Evolutionary conservation across 2,329 filamentous ascomycete species (phyloP), one percentile per base, ranked within the genome.

Genomic region (Ophiostoma himal-ulmi): DNA sequence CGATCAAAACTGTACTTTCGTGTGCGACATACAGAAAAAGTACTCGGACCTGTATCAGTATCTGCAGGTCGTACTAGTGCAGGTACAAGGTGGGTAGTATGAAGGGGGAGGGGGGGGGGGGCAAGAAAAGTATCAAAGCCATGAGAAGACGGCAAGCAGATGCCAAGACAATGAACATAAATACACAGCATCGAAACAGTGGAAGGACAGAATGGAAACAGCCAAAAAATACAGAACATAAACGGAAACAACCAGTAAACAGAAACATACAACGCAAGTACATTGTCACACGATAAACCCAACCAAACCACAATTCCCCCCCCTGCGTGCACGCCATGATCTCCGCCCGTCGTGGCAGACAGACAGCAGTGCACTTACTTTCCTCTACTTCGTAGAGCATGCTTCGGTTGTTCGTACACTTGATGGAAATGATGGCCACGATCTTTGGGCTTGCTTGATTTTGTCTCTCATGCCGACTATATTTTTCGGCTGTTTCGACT

Each of bases 131-230:
- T 6, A 17, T 48, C 44, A 39, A 48, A 48, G 44, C 44, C 17
- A 48, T 17, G n/a, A 20, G 41, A 13, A 13, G 7, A 44, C 13
- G 41, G n/a, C 30, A 30, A 30, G 30, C 30, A 8, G 3, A 48
- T 20, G 44, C 44, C 44, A 48, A 44, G 44, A 44, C 30, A 17
- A 44, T 13, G 17, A 44, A 44, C 41, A 44, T 17, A 48, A 7
- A 20, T 48, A 57, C 52, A 57, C 52, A 57, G 52, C 52, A 57
- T 57, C n/a, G n/a, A 57, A 57, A 57, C 52, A 57, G n/a, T 57
- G 17, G 17, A 48, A 48, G 44, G 44, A 48, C 17, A 48, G 44
- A 48, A 48, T 48, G 44, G 44, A 48, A 48, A 48, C 52, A 26
- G n/a, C 52, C 30, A 30, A 26, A 11, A 57, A 10, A 57, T 22